Conservation (phyloP, 805 yeast species). For the Ogataea allantospora region DNA sequence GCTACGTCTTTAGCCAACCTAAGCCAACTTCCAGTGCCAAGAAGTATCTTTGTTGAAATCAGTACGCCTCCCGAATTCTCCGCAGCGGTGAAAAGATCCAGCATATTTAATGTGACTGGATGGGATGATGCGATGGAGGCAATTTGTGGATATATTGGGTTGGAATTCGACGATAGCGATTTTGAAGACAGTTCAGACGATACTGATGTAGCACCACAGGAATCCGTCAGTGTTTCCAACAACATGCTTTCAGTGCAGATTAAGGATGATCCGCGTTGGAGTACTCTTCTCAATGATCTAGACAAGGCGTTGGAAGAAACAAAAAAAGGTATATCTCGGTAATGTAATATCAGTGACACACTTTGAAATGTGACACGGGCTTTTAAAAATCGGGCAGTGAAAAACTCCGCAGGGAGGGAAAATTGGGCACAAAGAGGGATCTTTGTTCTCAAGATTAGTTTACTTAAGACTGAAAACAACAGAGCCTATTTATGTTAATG, state of each 20-base stretch:
- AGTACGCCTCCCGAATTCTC: constrained; percentile 20
- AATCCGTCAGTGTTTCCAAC: background rate
- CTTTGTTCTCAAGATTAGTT: background rate
- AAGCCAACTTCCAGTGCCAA: constrained; percentile 17
- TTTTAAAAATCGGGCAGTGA: background rate
- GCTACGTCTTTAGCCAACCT: constrained; percentile 21
- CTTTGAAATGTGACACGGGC: background rate
- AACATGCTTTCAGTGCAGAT: constrained; percentile 1
- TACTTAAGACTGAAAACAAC: too few relatives aligned
- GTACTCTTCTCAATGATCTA: constrained; percentile 19
- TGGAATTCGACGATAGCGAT: constrained; percentile 37
- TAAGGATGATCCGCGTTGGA: constrained; percentile 18
- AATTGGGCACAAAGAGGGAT: constrained; percentile 4
- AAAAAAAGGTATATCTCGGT: constrained; percentile 1
- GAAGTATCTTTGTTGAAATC: constrained; percentile 29
- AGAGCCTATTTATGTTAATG: constrained; percentile 5
- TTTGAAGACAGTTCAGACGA: constrained; percentile 26
- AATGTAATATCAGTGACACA: constrained; percentile 1
- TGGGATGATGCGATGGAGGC: constrained; percentile 40
- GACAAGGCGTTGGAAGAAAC: constrained; percentile 27
- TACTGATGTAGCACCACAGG: constrained; percentile 10
- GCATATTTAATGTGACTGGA: constrained; percentile 25
- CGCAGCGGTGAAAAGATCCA: constrained; percentile 10
- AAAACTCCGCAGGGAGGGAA: background rate
- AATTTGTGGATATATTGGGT: constrained; percentile 30